These are phyloP conservation scores for Hanseniaspora meyeri DNA, from an alignment of 805 yeast species.

Conservation along the genomic window DNA sequence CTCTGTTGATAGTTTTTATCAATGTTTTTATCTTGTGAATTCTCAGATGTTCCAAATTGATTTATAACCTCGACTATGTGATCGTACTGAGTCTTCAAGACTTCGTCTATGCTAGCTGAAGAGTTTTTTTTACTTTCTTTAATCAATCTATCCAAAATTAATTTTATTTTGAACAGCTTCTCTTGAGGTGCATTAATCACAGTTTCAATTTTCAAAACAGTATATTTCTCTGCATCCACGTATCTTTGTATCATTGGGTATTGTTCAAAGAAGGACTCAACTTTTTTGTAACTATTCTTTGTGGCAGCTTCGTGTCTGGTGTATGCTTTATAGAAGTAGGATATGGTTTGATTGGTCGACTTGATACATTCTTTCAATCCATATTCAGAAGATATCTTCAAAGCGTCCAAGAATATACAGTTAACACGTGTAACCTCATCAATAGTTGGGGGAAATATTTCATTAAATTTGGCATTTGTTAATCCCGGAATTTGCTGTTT, in stretches of 20 bases:
- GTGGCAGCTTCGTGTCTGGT: conserved; percentile 92
- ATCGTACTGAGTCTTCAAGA: conserved; percentile 33
- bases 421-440: conserved; percentile 88
- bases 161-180: conserved; percentile 57
- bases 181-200: conserved; percentile 53
- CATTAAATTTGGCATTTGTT: conserved; percentile 56
- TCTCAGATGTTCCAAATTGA: conserved; percentile 54
- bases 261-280: conserved; percentile 27
- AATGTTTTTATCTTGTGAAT: conserved; percentile 21
- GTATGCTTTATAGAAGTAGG: conserved; percentile 84
- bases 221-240: conserved; percentile 28
- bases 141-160: conserved; percentile 52
- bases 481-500: conserved; percentile 40
- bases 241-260: conserved; percentile 18
- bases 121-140: conserved; percentile 36
- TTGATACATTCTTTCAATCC: conserved; percentile 68
- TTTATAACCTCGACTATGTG: conserved; percentile 57
- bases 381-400: conserved; percentile 50
- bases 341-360: conserved; percentile 72
- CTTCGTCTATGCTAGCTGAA: conserved; percentile 15
- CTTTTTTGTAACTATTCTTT: conserved; percentile 41
- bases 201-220: conserved; percentile 43
- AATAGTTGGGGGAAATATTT: conserved; percentile 84
- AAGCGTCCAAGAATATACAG: conserved; percentile 66
- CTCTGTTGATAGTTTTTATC: conserved; percentile 41